Conservation (phyloP, 2,329 filamentous ascomycete species). For the Ustilaginoidea virens region DNA sequence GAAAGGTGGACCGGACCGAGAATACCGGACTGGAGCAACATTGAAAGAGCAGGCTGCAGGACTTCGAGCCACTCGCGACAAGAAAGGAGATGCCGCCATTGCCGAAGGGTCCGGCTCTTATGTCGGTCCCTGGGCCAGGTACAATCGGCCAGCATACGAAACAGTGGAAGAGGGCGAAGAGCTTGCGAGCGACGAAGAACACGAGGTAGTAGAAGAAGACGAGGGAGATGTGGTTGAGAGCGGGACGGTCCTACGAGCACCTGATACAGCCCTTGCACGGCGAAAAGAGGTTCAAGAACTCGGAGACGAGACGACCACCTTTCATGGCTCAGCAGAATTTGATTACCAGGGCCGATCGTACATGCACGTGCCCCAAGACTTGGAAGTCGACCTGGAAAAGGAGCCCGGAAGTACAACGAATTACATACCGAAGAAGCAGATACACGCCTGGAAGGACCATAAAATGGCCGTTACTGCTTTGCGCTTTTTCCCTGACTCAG, state of each 20-base stretch:
- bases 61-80: conserved; percentile 61
- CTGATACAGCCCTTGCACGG: conserved; percentile 35
- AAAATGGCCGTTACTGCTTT: conserved; percentile 74
- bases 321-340: conserved; percentile 68
- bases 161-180: conserved; percentile 60
- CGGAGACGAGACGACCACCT: conserved; percentile 68
- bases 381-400: conserved; percentile 74
- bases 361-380: conserved; percentile 90
- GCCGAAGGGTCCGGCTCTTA: conserved; percentile 82
- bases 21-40: conserved; percentile 36
- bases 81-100: conserved; percentile 68
- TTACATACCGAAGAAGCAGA: conserved; percentile 85
- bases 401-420: conserved; percentile 70
- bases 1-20: conserved; percentile 39
- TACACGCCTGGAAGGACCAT: conserved; percentile 80
- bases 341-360: conserved; percentile 95
- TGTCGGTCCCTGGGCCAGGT: conserved; percentile 87
- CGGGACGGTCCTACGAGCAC: conserved; percentile 43
- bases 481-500: conserved; percentile 77
- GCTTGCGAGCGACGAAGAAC: conserved; percentile 65
- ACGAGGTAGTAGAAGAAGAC: conserved; percentile 60
- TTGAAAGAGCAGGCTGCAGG: conserved; percentile 57
- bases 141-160: conserved; percentile 57
- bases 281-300: conserved; percentile 42
- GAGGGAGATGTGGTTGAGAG: conserved; percentile 53